phyloP scores from a whole-genome alignment of 1,284 basidiomycete genomes.

The Stygiomarasmius scandens region DNA sequence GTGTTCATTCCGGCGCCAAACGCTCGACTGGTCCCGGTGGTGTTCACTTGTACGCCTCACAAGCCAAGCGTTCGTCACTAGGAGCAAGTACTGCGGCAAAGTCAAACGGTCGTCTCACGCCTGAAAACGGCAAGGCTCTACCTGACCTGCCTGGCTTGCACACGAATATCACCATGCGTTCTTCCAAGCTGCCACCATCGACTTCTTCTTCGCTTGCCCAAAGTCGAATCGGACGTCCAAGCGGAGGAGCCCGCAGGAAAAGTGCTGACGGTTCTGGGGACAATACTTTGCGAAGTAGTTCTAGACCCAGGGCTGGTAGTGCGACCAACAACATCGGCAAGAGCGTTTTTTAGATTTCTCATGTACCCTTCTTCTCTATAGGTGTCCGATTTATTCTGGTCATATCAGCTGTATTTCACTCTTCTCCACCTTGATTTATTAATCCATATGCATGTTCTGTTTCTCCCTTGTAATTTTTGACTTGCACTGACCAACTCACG shows the following conservation, averaged over 20 bases:
- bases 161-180: conserved; percentile 55
- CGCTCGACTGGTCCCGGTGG: conserved; percentile 56
- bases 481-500: conserved; percentile 17
- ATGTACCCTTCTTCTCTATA: conserved; percentile 1
- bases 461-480: background rate
- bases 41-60: conserved; percentile 39
- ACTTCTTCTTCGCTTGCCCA: conserved; percentile 43
- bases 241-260: conserved; percentile 44
- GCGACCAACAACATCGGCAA: conserved; percentile 18
- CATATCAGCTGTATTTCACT: conserved; percentile 15
- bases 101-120: conserved; percentile 28
- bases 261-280: conserved; percentile 42
- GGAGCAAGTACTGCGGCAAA: conserved; percentile 43
- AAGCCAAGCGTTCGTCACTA: conserved; percentile 61
- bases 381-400: conserved; percentile 12
- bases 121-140: conserved; percentile 39
- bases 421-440: conserved; percentile 17
- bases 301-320: conserved; percentile 35
- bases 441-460: conserved; percentile 4
- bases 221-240: conserved; percentile 69
- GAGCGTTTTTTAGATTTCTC: conserved; percentile 1
- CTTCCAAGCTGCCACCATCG: conserved; percentile 42
- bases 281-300: conserved; percentile 12
- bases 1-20: conserved; percentile 49
- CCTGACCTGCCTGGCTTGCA: conserved; percentile 41